phyloP scores from a whole-genome alignment of 371 early-diverging fungal genomes.

The Haplosporangium sp. region DNA sequence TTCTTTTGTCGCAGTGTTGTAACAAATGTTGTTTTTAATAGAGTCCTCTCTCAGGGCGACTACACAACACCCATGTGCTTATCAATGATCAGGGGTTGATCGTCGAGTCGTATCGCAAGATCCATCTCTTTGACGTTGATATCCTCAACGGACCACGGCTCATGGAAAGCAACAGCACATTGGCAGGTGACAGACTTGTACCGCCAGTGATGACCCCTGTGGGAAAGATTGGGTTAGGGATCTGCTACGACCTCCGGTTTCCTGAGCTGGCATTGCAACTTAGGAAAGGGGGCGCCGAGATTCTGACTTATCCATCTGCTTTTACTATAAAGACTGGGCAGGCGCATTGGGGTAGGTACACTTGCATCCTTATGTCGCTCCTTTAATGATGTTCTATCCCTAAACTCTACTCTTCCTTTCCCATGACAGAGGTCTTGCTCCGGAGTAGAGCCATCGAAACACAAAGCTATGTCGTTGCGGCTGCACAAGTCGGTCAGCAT shows the following conservation, averaged over 20 bases:
- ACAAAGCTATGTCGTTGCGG: slow-evolving; percentile 81
- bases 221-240: slow-evolving; percentile 76
- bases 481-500: slow-evolving; percentile 85
- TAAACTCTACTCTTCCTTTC: not conserved
- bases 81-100: slow-evolving; percentile 71
- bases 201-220: slow-evolving; percentile 73
- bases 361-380: not conserved
- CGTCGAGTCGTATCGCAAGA: slow-evolving; percentile 74
- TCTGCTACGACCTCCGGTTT: slow-evolving; percentile 90
- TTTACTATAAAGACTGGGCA: slow-evolving; percentile 86
- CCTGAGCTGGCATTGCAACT: slow-evolving; percentile 74
- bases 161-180: slow-evolving; percentile 72
- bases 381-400: not conserved
- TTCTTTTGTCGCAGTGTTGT: not conserved
- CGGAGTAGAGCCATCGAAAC: slow-evolving; percentile 90
- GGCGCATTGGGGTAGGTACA: slow-evolving; percentile 85
- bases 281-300: slow-evolving; percentile 73
- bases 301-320: slow-evolving; percentile 87
- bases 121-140: slow-evolving; percentile 85
- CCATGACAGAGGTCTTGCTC: slow-evolving; percentile 69
- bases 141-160: slow-evolving; percentile 69
- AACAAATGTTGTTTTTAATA: slow-evolving; percentile 23
- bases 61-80: slow-evolving; percentile 80
- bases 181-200: slow-evolving; percentile 64
- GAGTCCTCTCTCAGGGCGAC: slow-evolving; percentile 38